These are phyloP conservation scores for Neurospora terricola DNA, from an alignment of 495 filamentous ascomycete genomes.

Conservation along the genomic window DNA sequence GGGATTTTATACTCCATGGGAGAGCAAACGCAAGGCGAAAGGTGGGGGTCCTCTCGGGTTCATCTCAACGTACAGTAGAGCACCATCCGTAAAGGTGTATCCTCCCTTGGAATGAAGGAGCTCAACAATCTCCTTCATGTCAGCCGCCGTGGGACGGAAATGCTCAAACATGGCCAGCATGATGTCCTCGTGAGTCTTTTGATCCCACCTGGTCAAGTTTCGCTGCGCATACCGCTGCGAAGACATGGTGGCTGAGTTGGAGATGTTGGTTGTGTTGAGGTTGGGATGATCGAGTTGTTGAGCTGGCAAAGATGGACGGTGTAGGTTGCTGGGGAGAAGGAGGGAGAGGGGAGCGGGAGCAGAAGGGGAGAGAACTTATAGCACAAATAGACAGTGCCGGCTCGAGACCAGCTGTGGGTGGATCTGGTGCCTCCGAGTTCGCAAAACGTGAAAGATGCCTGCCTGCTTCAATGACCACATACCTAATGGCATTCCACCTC, in stretches of 20 bases:
- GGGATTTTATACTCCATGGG: background rate
- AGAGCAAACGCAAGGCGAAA: background rate
- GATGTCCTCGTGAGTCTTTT: constrained; percentile 14
- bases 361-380: background rate
- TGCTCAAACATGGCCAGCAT: constrained; percentile 13
- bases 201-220: constrained; percentile 13
- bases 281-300: background rate
- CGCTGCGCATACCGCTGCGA: background rate
- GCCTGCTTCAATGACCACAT: constrained; percentile 4
- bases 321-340: background rate
- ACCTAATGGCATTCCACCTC: constrained; percentile 30
- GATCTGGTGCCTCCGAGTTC: background rate
- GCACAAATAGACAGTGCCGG: background rate
- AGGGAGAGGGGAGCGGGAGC: background rate
- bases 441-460: background rate
- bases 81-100: constrained; percentile 17
- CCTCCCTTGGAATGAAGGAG: constrained; percentile 15
- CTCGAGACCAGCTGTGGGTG: background rate
- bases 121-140: constrained; percentile 10
- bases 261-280: background rate
- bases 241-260: constrained; percentile 5
- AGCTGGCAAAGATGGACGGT: background rate
- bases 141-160: constrained; percentile 9
- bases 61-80: constrained; percentile 19
- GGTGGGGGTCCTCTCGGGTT: background rate